A percentile compares a stretch with the other conserved stretches of the same genome.
Conservation (phyloP, 352 stramenopile species). For the Globisporangium emineosum region DNA sequence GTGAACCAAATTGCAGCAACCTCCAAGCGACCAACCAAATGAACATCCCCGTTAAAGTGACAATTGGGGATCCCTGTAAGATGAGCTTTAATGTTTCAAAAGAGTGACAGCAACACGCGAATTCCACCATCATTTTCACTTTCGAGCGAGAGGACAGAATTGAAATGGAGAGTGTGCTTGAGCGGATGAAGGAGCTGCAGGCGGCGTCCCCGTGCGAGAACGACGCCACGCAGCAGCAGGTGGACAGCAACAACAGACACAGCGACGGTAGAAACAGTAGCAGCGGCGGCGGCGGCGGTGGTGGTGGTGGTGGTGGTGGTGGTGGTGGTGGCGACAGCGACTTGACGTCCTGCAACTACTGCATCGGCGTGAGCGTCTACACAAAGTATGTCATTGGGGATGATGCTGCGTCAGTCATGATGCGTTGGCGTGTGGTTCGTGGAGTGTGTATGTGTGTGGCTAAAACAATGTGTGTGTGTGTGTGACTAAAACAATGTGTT, state of each 20-base stretch:
- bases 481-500: neutral
- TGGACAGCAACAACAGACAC: neutral
- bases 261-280: neutral
- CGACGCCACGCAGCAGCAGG: conserved; percentile 9
- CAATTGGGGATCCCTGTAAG: neutral
- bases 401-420: too few relatives aligned
- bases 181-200: conserved; percentile 1
- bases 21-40: neutral
- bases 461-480: too few relatives aligned
- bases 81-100: neutral
- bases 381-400: conserved; percentile 38
- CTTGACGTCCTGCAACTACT: conserved; percentile 42
- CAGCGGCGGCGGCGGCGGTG: neutral
- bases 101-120: conserved; percentile 2
- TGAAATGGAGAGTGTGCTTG: conserved; percentile 7
- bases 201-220: conserved; percentile 13
- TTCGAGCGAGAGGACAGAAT: neutral
- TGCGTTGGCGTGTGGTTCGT: too few relatives aligned
- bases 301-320: too few relatives aligned
- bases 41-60: neutral
- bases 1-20: neutral
- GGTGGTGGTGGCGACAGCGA: neutral
- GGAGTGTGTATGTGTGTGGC: too few relatives aligned
- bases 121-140: neutral
- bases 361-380: conserved; percentile 64